Evolutionary conservation across 257 asterid species (phyloP).

Genomic region (Nicotiana paniculata): DNA sequence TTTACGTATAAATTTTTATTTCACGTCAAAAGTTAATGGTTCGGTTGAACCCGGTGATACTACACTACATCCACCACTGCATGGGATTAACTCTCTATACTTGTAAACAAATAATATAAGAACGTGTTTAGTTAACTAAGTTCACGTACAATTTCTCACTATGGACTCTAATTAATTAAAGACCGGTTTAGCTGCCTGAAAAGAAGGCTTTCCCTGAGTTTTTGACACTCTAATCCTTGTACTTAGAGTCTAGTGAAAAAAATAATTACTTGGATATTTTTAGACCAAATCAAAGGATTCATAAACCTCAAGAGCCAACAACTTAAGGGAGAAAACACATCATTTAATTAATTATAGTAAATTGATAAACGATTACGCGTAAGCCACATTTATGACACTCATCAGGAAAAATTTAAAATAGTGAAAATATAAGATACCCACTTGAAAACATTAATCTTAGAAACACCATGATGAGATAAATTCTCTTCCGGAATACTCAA

Average conservation of each 20-base stretch:
- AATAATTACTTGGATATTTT: too few species aligned
- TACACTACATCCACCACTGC: conserved; percentile 1
- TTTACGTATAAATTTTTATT: too few species aligned
- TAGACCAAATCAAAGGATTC: too few species aligned
- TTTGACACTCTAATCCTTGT: conserved; percentile 22
- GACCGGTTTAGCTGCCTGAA: conserved; percentile 44
- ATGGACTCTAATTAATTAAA: conserved; percentile 14
- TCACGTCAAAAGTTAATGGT: too few species aligned
- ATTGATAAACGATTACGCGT: too few species aligned
- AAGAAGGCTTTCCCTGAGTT: conserved; percentile 33
- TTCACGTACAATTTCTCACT: conserved; percentile 28
- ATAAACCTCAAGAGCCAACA: too few species aligned
- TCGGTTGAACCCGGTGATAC: too few species aligned
- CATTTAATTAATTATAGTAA: too few species aligned
- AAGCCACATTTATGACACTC: too few species aligned
- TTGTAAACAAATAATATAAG: not conserved
- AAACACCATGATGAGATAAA: not conserved
- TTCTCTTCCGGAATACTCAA: conserved; percentile 33
- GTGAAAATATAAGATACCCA: too few species aligned
- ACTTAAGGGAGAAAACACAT: too few species aligned
- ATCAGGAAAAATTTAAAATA: too few species aligned
- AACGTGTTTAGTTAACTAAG: conserved; percentile 35
- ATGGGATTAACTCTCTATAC: conserved; percentile 20
- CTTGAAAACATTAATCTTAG: not conserved
- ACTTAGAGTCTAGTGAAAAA: not conserved